phyloP scores from a whole-genome alignment of 257 asterid genomes.

The Handroanthus guayacan region DNA sequence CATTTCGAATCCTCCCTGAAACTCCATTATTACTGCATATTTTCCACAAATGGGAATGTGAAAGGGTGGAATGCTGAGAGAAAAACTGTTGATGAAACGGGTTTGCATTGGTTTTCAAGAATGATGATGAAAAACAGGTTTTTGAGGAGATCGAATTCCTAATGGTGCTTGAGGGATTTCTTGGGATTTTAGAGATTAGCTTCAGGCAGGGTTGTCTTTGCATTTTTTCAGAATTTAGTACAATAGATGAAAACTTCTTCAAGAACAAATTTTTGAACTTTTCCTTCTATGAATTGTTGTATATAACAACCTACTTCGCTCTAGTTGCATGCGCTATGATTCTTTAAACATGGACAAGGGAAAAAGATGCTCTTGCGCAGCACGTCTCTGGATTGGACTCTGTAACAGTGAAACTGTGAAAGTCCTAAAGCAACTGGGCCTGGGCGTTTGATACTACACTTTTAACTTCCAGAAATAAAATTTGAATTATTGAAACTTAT shows the following conservation, averaged over 20 bases:
- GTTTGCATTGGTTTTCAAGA: constrained; percentile 33
- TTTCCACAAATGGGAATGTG: constrained; percentile 39
- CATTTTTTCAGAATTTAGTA: constrained; percentile 34
- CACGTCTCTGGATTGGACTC: background rate
- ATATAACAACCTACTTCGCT: background rate
- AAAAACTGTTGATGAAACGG: constrained; percentile 31
- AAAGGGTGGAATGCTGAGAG: constrained; percentile 38
- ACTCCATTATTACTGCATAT: constrained; percentile 29
- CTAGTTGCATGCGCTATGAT: background rate
- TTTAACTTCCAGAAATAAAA: background rate
- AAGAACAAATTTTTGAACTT: background rate
- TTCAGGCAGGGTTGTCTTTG: constrained; percentile 46
- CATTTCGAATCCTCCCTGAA: constrained; percentile 36
- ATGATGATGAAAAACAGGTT: constrained; percentile 20
- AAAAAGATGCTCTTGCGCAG: background rate
- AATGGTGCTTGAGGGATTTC: constrained; percentile 31
- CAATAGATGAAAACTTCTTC: background rate
- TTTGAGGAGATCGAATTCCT: constrained; percentile 27
- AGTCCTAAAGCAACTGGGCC: constrained; percentile 4
- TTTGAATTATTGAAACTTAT: too few species aligned
- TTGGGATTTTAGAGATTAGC: constrained; percentile 45
- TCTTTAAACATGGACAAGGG: background rate
- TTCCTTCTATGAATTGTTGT: background rate
- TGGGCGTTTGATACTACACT: background rate
- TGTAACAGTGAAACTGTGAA: background rate